phyloP scores from a whole-genome alignment of 2,329 filamentous ascomycete genomes.

The Metarhizium anisopliae region DNA sequence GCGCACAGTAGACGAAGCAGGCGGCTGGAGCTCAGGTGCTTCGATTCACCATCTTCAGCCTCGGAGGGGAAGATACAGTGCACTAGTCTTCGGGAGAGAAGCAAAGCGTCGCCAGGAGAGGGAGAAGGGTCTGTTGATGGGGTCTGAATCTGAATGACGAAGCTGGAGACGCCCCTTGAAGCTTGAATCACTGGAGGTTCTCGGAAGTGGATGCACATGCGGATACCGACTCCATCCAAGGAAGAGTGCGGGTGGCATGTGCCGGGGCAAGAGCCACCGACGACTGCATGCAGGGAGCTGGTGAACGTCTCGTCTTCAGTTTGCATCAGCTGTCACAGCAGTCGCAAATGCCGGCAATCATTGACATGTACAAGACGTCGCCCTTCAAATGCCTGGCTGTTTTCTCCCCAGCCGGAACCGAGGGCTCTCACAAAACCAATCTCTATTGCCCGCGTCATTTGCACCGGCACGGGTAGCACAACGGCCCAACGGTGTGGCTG shows the following conservation, averaged over 20 bases:
- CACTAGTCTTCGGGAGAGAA: background rate
- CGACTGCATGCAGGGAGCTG: too few relatives aligned
- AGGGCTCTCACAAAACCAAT: too few relatives aligned
- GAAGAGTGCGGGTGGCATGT: background rate
- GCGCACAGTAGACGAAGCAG: conserved; percentile 3
- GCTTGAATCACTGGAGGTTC: background rate
- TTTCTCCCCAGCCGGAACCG: too few relatives aligned
- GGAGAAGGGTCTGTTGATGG: background rate
- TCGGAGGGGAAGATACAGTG: background rate
- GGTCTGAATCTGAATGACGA: too few relatives aligned
- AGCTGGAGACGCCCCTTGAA: background rate
- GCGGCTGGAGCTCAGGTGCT: conserved; percentile 1
- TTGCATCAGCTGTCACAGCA: too few relatives aligned
- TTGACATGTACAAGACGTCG: background rate
- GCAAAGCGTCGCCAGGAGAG: background rate
- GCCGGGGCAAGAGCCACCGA: background rate
- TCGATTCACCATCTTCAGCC: background rate
- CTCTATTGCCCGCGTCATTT: background rate
- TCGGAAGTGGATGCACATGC: background rate
- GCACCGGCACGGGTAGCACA: background rate
- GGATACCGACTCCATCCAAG: background rate
- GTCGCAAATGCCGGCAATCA: too few relatives aligned
- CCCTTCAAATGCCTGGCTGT: too few relatives aligned
- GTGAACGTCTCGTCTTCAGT: too few relatives aligned
- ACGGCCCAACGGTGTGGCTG: background rate